Evolutionary conservation across 345 rosid species (phyloP).

Genomic region (Pelargonium nanum): DNA sequence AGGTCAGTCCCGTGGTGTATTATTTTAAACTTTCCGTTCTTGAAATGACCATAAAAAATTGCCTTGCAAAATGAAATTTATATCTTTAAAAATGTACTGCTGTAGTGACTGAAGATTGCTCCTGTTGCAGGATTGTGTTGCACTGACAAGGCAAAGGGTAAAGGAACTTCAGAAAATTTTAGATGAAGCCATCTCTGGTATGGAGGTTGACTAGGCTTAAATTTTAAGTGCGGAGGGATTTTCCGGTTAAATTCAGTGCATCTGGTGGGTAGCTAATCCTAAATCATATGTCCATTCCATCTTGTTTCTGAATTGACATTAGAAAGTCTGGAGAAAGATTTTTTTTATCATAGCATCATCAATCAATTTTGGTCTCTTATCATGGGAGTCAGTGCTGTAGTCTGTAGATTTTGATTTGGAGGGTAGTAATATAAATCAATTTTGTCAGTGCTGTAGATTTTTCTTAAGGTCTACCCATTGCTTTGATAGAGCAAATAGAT

Average conservation of each 20-base stretch:
- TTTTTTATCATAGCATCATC: not conserved
- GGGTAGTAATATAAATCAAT: no score
- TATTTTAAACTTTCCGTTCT: not conserved
- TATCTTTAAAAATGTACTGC: not conserved
- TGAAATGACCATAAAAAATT: not conserved
- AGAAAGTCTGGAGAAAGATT: not conserved
- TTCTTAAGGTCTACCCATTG: no score
- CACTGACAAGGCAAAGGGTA: slow-evolving; percentile 48
- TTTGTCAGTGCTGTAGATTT: no score
- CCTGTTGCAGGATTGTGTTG: slow-evolving; percentile 50
- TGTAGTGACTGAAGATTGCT: not conserved
- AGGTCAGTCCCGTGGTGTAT: slow-evolving; percentile 31
- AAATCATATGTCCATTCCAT: not conserved
- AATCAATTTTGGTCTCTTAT: not conserved
- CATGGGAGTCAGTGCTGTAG: no score
- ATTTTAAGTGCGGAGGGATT: slow-evolving; percentile 51
- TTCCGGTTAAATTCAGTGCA: slow-evolving; percentile 1
- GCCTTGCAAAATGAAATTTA: not conserved
- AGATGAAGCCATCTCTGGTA: slow-evolving; percentile 45
- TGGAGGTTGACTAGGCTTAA: slow-evolving; percentile 35
- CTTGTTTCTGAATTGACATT: not conserved
- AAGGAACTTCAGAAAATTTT: slow-evolving; percentile 40
- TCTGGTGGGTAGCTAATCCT: not conserved
- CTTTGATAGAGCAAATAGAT: no score
- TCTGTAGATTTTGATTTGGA: no score